phyloP scores from a whole-genome alignment of 371 early-diverging fungal genomes.

The Lichtheimia hyalospora region DNA sequence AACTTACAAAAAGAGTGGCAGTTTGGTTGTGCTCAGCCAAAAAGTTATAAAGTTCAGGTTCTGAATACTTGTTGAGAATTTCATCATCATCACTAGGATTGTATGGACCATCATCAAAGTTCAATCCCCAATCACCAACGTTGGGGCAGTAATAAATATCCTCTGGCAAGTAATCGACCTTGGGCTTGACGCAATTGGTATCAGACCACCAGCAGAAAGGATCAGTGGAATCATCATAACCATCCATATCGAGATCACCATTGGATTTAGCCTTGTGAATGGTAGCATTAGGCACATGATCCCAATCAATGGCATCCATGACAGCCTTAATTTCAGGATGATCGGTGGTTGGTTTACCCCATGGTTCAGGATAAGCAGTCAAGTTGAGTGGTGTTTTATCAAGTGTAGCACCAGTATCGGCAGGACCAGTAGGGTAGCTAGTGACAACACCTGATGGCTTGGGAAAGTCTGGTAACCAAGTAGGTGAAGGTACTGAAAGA shows the following conservation, averaged over 20 bases:
- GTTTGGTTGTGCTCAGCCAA: conserved; percentile 32
- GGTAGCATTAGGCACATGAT: conserved; percentile 43
- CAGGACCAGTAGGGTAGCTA: conserved; percentile 34
- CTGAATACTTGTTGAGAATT: conserved; percentile 31
- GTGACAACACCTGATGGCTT: conserved; percentile 26
- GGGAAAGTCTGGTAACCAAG: conserved; percentile 39
- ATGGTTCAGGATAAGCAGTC: conserved; percentile 37
- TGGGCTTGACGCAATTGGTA: conserved; percentile 44
- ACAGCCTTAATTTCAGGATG: conserved; percentile 39
- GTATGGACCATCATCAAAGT: conserved; percentile 50
- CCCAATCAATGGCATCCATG: conserved; percentile 44
- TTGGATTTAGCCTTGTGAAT: conserved; percentile 17
- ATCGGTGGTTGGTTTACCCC: conserved; percentile 29
- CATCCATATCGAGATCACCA: conserved; percentile 17
- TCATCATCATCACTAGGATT: conserved; percentile 25
- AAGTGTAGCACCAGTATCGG: conserved; percentile 22
- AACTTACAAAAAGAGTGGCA: conserved; percentile 28
- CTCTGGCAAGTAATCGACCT: conserved; percentile 36
- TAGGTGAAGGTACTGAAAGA: conserved; percentile 40
- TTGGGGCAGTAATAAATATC: conserved; percentile 47
- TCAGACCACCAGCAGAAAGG: conserved; percentile 53
- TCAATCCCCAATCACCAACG: conserved; percentile 52
- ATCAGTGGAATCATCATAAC: conserved; percentile 33
- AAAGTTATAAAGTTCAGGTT: conserved; percentile 50
- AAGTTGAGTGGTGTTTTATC: conserved; percentile 22